Conservation (phyloP, 2,329 filamentous ascomycete genomes). For the Fusarium metavorans region DNA sequence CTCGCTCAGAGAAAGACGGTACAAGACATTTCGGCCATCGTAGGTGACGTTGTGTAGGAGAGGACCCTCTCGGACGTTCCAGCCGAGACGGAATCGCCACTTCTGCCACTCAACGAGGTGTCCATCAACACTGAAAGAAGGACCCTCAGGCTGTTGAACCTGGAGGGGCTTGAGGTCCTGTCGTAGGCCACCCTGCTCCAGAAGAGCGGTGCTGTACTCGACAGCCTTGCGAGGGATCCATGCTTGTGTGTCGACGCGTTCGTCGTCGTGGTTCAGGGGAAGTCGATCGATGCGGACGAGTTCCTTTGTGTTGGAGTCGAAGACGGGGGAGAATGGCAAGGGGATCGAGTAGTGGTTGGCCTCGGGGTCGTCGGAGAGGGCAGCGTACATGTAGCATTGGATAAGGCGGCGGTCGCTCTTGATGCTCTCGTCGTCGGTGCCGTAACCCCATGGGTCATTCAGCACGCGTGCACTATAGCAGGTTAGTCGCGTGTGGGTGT, state of each 20-base stretch:
- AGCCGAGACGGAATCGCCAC: constrained; percentile 74
- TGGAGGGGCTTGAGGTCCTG: background rate
- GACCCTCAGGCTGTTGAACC: background rate
- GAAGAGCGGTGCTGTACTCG: background rate
- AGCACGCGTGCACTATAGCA: background rate
- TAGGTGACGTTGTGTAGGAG: constrained; percentile 70
- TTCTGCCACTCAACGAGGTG: constrained; percentile 49
- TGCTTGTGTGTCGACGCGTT: background rate
- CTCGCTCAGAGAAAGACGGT: constrained; percentile 70
- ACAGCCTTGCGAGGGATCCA: background rate
- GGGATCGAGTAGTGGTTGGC: constrained; percentile 22
- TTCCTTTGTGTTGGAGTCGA: constrained; percentile 19
- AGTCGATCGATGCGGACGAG: constrained; percentile 13
- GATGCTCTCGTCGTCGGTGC: background rate
- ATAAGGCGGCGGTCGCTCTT: constrained; percentile 1
- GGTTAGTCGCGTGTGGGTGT: background rate
- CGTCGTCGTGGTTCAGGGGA: background rate
- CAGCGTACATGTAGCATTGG: constrained; percentile 25
- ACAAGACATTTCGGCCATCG: constrained; percentile 67
- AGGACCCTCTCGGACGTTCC: constrained; percentile 72
- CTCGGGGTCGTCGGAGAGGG: constrained; percentile 7
- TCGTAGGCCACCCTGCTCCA: background rate
- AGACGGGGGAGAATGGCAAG: constrained; percentile 16
- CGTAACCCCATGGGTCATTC: constrained; percentile 19
- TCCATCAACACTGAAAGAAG: constrained; percentile 26